A percentile compares a stretch with the other conserved stretches of the same genome.
These are phyloP conservation scores for Macaranga tanarius DNA, from an alignment of 441 rosid species.

Conservation along the genomic window DNA sequence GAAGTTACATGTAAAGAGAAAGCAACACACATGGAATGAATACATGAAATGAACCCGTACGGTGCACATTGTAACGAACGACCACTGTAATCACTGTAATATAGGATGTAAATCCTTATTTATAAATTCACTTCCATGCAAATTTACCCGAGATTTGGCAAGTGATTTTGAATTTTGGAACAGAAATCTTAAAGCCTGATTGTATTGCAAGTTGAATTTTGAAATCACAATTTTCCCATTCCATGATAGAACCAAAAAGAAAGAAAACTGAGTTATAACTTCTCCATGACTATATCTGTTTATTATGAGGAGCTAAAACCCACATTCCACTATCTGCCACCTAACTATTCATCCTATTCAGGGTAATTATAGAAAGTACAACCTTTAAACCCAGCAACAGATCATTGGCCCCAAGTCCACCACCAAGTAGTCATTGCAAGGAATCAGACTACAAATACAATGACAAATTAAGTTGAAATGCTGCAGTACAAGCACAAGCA, in stretches of 20 bases:
- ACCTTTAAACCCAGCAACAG: slow-evolving; percentile 21
- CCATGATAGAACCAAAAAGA: background rate
- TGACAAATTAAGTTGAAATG: slow-evolving; percentile 22
- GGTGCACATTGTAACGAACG: too few relatives aligned
- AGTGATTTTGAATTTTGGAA: too few relatives aligned
- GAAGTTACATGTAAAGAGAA: background rate
- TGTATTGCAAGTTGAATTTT: background rate
- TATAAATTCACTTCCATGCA: too few relatives aligned
- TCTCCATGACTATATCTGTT: slow-evolving; percentile 2
- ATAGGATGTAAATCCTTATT: too few relatives aligned
- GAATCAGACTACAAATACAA: slow-evolving; percentile 29
- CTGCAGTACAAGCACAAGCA: slow-evolving; percentile 39
- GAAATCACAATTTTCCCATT: slow-evolving; percentile 2
- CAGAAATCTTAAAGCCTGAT: background rate
- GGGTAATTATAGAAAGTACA: slow-evolving; percentile 13
- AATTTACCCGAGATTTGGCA: too few relatives aligned
- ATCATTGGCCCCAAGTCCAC: slow-evolving; percentile 20
- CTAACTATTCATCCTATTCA: slow-evolving; percentile 19
- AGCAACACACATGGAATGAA: too few relatives aligned
- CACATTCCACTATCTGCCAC: slow-evolving; percentile 21
- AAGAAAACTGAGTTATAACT: background rate
- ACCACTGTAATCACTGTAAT: too few relatives aligned
- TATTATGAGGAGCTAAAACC: slow-evolving; percentile 7
- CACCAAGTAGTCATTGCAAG: slow-evolving; percentile 29
- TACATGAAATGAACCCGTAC: background rate